These are phyloP conservation scores for Cercophora sp. DNA, from an alignment of 495 filamentous ascomycete genomes.

Conservation along the genomic window DNA sequence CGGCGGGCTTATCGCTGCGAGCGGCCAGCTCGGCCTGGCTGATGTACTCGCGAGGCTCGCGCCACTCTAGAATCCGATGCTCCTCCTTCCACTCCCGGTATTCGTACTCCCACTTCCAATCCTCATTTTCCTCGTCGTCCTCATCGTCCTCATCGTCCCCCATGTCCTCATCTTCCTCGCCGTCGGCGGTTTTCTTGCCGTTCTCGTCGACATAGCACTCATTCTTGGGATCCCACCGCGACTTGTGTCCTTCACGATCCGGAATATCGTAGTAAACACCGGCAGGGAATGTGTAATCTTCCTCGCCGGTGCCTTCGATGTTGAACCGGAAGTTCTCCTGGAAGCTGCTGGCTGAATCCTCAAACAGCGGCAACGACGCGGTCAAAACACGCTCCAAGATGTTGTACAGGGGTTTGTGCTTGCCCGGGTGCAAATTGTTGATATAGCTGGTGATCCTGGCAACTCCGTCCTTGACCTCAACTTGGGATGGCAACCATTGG, in stretches of 20 bases:
- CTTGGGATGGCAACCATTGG: conserved; percentile 60
- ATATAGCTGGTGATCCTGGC: conserved; percentile 65
- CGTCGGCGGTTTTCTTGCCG: not conserved
- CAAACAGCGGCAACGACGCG: conserved; percentile 48
- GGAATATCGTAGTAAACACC: conserved; percentile 16
- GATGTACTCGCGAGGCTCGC: conserved; percentile 18
- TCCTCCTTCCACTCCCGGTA: conserved; percentile 10
- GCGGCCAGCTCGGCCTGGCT: conserved; percentile 5
- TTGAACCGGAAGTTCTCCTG: conserved; percentile 14
- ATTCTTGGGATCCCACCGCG: conserved; percentile 7
- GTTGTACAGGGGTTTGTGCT: conserved; percentile 46
- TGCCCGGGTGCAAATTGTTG: conserved; percentile 56
- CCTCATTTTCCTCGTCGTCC: not conserved
- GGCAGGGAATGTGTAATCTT: conserved; percentile 14
- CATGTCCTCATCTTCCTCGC: not conserved
- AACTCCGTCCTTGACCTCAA: conserved; percentile 44
- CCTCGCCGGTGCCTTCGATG: not conserved
- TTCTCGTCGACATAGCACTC: not conserved
- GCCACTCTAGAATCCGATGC: conserved; percentile 17
- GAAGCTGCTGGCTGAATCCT: conserved; percentile 27
- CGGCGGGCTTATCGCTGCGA: not conserved
- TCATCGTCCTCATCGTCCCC: not conserved
- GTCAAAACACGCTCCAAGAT: conserved; percentile 49
- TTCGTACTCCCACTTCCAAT: conserved; percentile 9
- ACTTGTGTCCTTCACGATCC: conserved; percentile 3